phyloP scores from a whole-genome alignment of 176 grass and related monocot species.

The Saccharum spontaneum region DNA sequence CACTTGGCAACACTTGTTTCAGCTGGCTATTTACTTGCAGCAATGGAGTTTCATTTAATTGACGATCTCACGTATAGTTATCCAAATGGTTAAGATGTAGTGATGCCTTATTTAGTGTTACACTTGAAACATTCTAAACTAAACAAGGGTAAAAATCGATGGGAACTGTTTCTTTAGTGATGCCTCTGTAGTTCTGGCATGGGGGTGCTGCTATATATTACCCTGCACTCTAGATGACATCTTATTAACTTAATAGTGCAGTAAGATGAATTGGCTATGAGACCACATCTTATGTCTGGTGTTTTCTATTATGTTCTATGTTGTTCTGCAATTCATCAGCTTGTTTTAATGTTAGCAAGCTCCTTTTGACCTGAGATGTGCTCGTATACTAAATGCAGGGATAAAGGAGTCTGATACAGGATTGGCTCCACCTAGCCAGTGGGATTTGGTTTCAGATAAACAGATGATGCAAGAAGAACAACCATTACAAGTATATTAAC shows the following conservation, averaged over 20 bases:
- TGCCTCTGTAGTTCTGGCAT: no score
- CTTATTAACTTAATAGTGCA: neutral
- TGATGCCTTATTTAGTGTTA: neutral
- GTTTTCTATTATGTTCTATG: neutral
- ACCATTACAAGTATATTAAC: constrained; percentile 63
- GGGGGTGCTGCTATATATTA: neutral
- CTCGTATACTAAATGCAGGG: constrained; percentile 45
- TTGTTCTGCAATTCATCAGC: neutral
- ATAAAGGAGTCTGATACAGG: constrained; percentile 99
- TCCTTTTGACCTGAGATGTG: neutral
- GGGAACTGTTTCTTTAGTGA: neutral
- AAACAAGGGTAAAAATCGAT: neutral
- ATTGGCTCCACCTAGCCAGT: constrained; percentile 85
- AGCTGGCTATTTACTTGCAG: neutral
- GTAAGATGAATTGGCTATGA: neutral
- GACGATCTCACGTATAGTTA: neutral
- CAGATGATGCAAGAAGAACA: constrained; percentile 99
- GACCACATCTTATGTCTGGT: neutral
- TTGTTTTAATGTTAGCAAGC: constrained; percentile 20
- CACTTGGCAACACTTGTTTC: neutral
- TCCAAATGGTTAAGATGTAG: neutral
- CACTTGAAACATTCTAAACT: neutral
- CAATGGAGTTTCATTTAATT: neutral
- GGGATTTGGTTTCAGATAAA: constrained; percentile 94
- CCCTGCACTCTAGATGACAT: neutral